Conservation (phyloP, 371 early-diverging fungal genomes). For the Coemansia sp. region DNA sequence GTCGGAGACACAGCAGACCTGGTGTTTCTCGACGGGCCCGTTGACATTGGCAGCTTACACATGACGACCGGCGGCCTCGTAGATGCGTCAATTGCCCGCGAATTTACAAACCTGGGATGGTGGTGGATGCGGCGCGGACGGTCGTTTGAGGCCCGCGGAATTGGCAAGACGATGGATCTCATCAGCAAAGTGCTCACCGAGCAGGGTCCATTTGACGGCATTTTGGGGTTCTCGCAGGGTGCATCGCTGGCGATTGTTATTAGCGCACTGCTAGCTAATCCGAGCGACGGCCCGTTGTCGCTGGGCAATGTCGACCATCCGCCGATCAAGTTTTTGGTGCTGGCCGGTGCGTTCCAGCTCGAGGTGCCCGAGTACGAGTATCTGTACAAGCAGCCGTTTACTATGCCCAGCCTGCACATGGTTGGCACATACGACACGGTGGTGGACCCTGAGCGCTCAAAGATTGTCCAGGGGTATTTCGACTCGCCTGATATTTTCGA, state of each 20-base stretch:
- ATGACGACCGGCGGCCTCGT: constrained; percentile 19
- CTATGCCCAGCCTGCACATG: constrained; percentile 34
- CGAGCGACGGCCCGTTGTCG: constrained; percentile 7
- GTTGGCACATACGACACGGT: constrained; percentile 41
- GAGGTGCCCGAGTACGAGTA: constrained; percentile 25
- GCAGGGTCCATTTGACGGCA: constrained; percentile 56
- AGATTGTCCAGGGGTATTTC: constrained; percentile 13
- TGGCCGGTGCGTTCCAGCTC: constrained; percentile 33
- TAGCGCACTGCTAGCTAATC: constrained; percentile 18
- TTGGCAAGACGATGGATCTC: constrained; percentile 15
- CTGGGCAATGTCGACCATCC: constrained; percentile 26
- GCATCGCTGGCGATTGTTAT: constrained; percentile 25
- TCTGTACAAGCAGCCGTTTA: constrained; percentile 12
- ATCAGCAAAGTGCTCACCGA: constrained; percentile 25
- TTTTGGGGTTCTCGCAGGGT: constrained; percentile 60
- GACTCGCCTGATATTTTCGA: constrained; percentile 31
- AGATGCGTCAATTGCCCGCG: constrained; percentile 2
- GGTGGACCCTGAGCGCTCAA: constrained; percentile 18
- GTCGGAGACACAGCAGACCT: constrained; percentile 37
- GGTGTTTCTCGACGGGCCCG: constrained; percentile 35
- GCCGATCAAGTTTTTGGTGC: constrained; percentile 33
- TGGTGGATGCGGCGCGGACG: constrained; percentile 42
- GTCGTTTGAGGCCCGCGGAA: constrained; percentile 34
- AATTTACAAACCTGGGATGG: constrained; percentile 41
- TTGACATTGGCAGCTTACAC: constrained; percentile 38